These are phyloP conservation scores for Bipolaris victoriae DNA, from an alignment of 2,329 filamentous ascomycete genomes.

Conservation along the genomic window DNA sequence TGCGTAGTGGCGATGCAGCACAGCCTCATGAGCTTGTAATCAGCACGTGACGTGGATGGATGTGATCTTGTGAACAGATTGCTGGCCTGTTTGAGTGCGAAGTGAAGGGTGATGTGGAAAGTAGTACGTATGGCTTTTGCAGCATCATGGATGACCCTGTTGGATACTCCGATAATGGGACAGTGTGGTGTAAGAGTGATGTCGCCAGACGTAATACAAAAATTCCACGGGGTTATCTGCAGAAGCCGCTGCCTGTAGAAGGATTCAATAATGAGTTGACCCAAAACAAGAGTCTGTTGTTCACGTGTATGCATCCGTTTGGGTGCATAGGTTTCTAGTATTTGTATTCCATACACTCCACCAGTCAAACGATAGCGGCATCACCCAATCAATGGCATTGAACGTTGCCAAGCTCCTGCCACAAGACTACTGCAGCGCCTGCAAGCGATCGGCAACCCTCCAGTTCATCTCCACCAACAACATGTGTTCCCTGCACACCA, in stretches of 20 bases:
- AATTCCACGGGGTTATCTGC: no score
- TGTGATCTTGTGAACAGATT: not conserved
- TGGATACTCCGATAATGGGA: not conserved
- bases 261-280: no score
- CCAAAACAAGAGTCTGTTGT: no score
- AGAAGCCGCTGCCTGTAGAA: no score
- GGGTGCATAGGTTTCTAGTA: no score
- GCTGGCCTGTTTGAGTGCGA: not conserved
- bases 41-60: not conserved
- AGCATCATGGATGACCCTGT: not conserved
- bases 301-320: no score
- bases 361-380: not conserved
- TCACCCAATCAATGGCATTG: not conserved
- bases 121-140: not conserved
- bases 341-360: not conserved
- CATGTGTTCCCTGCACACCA: slow-evolving; percentile 19
- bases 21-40: not conserved
- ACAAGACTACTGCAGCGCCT: not conserved
- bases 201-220: no score
- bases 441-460: slow-evolving; percentile 16
- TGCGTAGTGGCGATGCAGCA: slow-evolving; percentile 13
- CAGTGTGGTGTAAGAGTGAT: no score
- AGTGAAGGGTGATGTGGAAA: not conserved
- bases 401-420: slow-evolving; percentile 13
- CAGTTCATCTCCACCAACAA: slow-evolving; percentile 20